Conservation (phyloP, 495 filamentous ascomycete genomes). For the Pseudoneurospora amorphoporcata region DNA sequence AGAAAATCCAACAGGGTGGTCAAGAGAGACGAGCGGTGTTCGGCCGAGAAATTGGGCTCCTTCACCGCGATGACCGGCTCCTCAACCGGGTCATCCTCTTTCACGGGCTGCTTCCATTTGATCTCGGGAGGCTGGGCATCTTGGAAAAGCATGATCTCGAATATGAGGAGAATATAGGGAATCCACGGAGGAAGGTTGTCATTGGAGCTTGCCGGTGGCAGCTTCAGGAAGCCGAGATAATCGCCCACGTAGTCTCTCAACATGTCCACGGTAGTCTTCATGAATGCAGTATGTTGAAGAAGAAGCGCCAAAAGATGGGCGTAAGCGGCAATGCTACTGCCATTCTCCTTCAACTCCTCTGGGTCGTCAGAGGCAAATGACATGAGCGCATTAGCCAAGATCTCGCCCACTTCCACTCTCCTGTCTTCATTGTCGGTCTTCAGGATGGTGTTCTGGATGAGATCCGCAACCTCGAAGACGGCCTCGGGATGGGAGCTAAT, state of each 20-base stretch:
- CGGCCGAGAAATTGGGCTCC: conserved; percentile 53
- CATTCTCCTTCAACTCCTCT: conserved; percentile 59
- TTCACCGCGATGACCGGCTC: conserved; percentile 45
- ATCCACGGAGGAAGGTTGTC: conserved; percentile 86
- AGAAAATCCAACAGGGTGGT: conserved; percentile 69
- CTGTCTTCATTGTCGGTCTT: conserved; percentile 55
- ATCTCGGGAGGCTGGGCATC: conserved; percentile 72
- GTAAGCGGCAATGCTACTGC: conserved; percentile 63
- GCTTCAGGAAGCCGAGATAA: conserved; percentile 71
- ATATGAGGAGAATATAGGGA: conserved; percentile 75
- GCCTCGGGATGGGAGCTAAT: conserved; percentile 78
- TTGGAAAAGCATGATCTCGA: conserved; percentile 82
- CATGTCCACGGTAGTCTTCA: conserved; percentile 59
- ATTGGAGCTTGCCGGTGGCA: conserved; percentile 50
- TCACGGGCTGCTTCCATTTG: conserved; percentile 55
- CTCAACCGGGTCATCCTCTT: conserved; percentile 43
- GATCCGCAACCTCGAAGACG: conserved; percentile 82
- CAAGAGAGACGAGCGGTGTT: conserved; percentile 60
- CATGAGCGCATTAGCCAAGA: conserved; percentile 76
- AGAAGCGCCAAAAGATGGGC: conserved; percentile 86
- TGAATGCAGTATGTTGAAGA: conserved; percentile 74
- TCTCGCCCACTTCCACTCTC: conserved; percentile 66
- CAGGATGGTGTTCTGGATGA: conserved; percentile 67
- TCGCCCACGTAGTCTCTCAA: conserved; percentile 68
- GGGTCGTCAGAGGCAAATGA: conserved; percentile 72